Conservation (phyloP, 2,329 filamentous ascomycete genomes). For the Aspergillus carbonarius region DNA sequence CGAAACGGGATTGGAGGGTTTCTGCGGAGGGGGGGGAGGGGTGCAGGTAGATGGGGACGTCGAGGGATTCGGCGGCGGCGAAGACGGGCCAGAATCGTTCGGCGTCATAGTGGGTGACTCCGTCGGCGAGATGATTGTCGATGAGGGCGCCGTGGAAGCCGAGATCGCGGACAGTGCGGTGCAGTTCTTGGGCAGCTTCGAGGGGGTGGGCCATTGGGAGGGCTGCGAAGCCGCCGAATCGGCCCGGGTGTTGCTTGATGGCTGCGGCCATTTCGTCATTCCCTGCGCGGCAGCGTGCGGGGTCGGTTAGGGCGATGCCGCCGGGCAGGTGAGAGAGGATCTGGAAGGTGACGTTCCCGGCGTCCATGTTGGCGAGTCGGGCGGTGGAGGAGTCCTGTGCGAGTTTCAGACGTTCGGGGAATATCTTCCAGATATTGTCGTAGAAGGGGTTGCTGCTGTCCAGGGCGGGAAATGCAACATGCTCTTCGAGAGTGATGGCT, state of each 20-base stretch:
- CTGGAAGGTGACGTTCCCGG: constrained; percentile 5
- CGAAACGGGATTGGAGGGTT: constrained; percentile 27
- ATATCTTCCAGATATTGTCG: constrained; percentile 5
- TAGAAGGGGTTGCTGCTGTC: constrained; percentile 13
- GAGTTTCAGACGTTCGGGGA: constrained; percentile 13
- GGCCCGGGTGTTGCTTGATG: constrained; percentile 33
- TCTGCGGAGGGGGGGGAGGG: constrained; percentile 44
- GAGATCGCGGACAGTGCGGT: constrained; percentile 43
- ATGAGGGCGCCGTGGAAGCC: constrained; percentile 52
- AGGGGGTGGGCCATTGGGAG: constrained; percentile 42
- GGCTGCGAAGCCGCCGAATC: constrained; percentile 46
- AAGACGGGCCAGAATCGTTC: constrained; percentile 47
- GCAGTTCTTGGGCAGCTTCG: constrained; percentile 37
- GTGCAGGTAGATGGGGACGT: constrained; percentile 55
- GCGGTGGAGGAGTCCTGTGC: constrained; percentile 10
- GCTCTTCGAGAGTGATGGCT: constrained; percentile 23
- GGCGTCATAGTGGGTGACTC: constrained; percentile 45
- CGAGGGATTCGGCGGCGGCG: constrained; percentile 43
- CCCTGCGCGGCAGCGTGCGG: constrained; percentile 13
- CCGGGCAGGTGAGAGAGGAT: constrained; percentile 20
- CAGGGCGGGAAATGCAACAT: constrained; percentile 13
- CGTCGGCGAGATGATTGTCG: constrained; percentile 39
- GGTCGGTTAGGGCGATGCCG: not conserved
- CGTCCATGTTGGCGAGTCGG: constrained; percentile 9
- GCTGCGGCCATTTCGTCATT: constrained; percentile 37